Percentiles rank a stretch among this genome's conserved stretches.
phyloP scores from a whole-genome alignment of 2,329 filamentous ascomycete genomes.

The Venturia oleaginea region DNA sequence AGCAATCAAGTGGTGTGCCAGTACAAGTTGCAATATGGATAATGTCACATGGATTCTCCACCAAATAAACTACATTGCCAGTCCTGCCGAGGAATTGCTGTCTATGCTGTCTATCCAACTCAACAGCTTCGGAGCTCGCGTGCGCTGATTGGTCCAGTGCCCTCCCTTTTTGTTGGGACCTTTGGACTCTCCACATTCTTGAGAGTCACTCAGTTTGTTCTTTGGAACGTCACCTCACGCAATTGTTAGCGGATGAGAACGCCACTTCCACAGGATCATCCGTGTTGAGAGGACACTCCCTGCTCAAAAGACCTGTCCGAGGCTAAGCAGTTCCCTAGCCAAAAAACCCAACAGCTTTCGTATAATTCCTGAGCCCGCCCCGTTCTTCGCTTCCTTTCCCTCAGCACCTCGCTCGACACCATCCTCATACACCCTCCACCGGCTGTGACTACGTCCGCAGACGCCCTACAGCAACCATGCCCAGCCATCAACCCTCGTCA shows the following conservation, averaged over 20 bases:
- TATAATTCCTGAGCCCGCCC: constrained; percentile 16
- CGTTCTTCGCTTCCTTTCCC: constrained; percentile 5
- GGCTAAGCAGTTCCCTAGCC: constrained; percentile 21
- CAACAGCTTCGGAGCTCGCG: neutral
- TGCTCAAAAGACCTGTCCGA: constrained; percentile 25
- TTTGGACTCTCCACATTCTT: neutral
- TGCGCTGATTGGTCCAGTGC: neutral
- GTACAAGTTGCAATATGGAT: neutral
- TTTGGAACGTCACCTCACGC: neutral
- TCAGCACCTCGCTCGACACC: neutral
- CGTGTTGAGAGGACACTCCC: neutral
- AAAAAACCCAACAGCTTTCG: constrained; percentile 3
- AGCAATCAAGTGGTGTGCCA: neutral
- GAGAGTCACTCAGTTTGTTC: neutral
- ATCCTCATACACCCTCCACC: neutral
- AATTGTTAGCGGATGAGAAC: neutral
- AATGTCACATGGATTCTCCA: neutral
- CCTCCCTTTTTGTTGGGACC: neutral
- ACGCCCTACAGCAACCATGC: constrained; percentile 32
- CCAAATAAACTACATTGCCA: neutral
- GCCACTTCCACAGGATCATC: neutral
- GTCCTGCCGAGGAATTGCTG: neutral
- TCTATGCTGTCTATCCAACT: neutral
- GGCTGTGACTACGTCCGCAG: neutral
- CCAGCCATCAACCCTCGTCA: constrained; percentile 42